phyloP scores from a whole-genome alignment of 345 rosid species.

The Physaria fendleri region DNA sequence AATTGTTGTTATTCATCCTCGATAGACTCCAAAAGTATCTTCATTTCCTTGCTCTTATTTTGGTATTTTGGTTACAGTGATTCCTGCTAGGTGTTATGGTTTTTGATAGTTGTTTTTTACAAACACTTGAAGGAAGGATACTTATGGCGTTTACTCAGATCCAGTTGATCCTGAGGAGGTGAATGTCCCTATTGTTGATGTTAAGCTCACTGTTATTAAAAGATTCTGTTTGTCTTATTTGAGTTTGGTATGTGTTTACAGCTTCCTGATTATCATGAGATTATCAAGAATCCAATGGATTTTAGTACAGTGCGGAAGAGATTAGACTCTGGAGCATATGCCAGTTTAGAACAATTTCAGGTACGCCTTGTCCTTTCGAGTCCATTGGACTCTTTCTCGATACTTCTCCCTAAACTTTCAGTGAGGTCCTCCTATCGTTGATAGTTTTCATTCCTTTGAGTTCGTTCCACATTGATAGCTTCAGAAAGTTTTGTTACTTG shows the following conservation, averaged over 20 bases:
- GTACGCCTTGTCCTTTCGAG: conserved; percentile 29
- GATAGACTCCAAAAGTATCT: conserved; percentile 97
- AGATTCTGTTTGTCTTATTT: conserved; percentile 2
- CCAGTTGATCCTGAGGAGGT: conserved; percentile 93
- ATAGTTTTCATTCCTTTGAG: neutral
- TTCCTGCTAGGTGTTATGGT: conserved; percentile 24
- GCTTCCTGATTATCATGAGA: conserved; percentile 97
- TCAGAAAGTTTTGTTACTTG: neutral
- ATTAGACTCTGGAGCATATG: conserved; percentile 55
- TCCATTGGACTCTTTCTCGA: neutral
- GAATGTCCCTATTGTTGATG: conserved; percentile 16
- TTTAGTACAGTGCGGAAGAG: conserved; percentile 72
- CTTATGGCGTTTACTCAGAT: conserved; percentile 90
- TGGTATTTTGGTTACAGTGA: conserved; percentile 6
- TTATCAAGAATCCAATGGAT: conserved; percentile 83
- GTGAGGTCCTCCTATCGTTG: neutral
- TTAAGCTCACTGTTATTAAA: neutral
- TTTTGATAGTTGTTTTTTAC: conserved; percentile 5
- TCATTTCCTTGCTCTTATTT: conserved; percentile 27
- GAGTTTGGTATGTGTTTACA: conserved; percentile 31
- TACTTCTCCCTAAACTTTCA: neutral
- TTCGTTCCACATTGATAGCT: conserved; percentile 15
- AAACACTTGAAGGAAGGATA: conserved; percentile 66
- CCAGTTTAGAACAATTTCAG: conserved; percentile 83
- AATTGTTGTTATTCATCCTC: conserved; percentile 95